Evolutionary conservation across 208 protist genomes (phyloP), one percentile per base, ranked within the genome.

Genomic region (Tritrichomonas musculus): DNA sequence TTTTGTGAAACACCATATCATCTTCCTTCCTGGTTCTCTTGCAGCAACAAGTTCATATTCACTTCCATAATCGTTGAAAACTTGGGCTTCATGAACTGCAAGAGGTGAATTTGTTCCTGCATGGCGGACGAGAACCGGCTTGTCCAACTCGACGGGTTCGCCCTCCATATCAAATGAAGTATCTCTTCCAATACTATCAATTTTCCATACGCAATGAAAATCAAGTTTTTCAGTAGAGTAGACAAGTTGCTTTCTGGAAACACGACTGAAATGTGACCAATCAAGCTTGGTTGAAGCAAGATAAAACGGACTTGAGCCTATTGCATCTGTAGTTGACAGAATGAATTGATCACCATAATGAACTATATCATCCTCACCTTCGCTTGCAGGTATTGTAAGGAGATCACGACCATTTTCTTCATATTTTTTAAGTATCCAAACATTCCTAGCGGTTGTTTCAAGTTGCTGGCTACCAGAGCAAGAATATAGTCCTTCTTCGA

Each of bases 41-140:
- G 41, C 77, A 5, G n/a, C 44, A 57, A 88, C 47, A 47, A 88
- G 44, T 39, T 88, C 77, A 50, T 88, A 47, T 27, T 88, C 77
- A 47, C 77, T 88, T n/a, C 77, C 77, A 17, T 88, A 88, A 27
- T 88, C 77, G 30, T 88, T 88, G 9, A 88, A 30, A 14, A 88
- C n/a, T 88, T 44, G 44, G 8, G 47, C 41, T 39, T 88, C 77
- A 13, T 33, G 39, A 20, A 88, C 77, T 17, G 47, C 47, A 39
- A 88, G 77, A 39, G 77, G 77, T 33, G 47, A 47, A 20, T 57
- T 57, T 88, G 77, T 88, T 53, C 17, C n/a, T 14, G 27, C 47
- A 39, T 88, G 44, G 47, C 57, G 53, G 20, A 88, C 13, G 47
- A 88, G 20, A 30, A 88, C 47, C 27, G 77, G 77, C 77, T 53